phyloP scores from a whole-genome alignment of 495 filamentous ascomycete species.

The Hyaloscypha hepaticicola region DNA sequence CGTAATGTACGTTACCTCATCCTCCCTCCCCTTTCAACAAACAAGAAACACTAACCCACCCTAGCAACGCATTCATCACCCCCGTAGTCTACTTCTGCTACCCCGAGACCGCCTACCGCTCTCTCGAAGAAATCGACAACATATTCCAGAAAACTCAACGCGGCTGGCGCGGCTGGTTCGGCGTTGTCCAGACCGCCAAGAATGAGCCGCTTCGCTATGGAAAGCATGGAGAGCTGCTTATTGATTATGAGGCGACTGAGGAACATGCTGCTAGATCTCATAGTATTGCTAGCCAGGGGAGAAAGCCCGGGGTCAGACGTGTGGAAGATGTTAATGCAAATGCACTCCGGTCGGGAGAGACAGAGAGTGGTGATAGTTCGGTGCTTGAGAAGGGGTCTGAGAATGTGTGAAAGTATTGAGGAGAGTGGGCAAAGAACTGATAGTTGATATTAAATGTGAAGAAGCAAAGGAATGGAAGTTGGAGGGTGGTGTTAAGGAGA shows the following conservation, averaged over 20 bases:
- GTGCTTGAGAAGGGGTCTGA: neutral
- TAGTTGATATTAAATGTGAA: neutral
- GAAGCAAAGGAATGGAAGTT: neutral
- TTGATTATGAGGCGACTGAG: slow-evolving; percentile 53
- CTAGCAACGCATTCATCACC: slow-evolving; percentile 63
- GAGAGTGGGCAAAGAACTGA: neutral
- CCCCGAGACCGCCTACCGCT: slow-evolving; percentile 71
- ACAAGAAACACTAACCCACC: neutral
- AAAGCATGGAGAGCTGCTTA: slow-evolving; percentile 65
- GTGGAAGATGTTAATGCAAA: slow-evolving; percentile 4
- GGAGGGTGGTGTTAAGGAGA: neutral
- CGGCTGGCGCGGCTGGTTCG: slow-evolving; percentile 43
- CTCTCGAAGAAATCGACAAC: slow-evolving; percentile 72
- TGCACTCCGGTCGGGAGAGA: neutral
- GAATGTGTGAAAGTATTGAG: neutral
- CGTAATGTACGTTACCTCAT: slow-evolving; percentile 44
- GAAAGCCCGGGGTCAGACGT: neutral
- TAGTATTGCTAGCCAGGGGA: neutral
- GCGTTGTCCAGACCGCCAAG: slow-evolving; percentile 58
- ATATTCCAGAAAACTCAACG: slow-evolving; percentile 67
- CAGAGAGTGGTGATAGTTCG: neutral
- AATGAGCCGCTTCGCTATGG: slow-evolving; percentile 68
- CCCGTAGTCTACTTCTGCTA: slow-evolving; percentile 74
- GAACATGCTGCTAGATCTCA: slow-evolving; percentile 27
- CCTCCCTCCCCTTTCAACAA: slow-evolving; percentile 25